Base-by-base conservation (phyloP, 2,329 filamentous ascomycete genomes). In the Claviceps sorghi region DNA sequence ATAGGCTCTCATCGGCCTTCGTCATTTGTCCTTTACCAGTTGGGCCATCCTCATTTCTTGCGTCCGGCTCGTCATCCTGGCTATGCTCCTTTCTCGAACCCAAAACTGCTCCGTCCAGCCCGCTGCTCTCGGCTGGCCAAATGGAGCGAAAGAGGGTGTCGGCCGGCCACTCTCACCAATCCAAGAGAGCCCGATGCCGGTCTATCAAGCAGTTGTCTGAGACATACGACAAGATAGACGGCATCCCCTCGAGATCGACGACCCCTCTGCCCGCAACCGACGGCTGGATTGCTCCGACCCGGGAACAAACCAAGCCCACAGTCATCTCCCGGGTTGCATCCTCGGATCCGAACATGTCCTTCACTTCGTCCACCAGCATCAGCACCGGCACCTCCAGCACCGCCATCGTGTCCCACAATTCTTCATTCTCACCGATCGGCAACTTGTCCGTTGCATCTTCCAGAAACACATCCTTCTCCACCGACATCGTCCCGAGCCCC, bases 201-300 rank as follows among this genome's bases (percentile, higher is more conserved):
- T 21, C 48, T 34, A 41, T 53, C 54, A 2, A 56, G 54, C 38
- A 58, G 53, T 22, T 46, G 22, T 34, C 56, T 53, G 13, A 52
- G 43, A 38, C 29, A 11, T 44, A 48, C 44, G 19, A 26, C 22
- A 47, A 21, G 4, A 51, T 53, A 21, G 52, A 53, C 43, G 38
- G 49, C 10, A 44, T 53, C 15, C 52, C 52, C 3, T 53, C 47
- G 5, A 48, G 49, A 19, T 51, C 52, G 6, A 48, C 52, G 6
- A 48, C 15, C 6, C 19, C 41, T 2, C 44, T 22, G 1, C n/a
- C 34, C 17, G 15, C 11, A 4, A n/a, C 26, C 32, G 40, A 17
- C 8, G 8, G 13, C 10, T n/a, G 9, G 29, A 6, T 6, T 10
- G 36, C 10, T 1, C 3, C 22, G 2, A 13, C 11, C 17, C 11